Base-by-base conservation (phyloP, 139 green algal genomes). In the Chlamydomonas sphaeroides region DNA sequence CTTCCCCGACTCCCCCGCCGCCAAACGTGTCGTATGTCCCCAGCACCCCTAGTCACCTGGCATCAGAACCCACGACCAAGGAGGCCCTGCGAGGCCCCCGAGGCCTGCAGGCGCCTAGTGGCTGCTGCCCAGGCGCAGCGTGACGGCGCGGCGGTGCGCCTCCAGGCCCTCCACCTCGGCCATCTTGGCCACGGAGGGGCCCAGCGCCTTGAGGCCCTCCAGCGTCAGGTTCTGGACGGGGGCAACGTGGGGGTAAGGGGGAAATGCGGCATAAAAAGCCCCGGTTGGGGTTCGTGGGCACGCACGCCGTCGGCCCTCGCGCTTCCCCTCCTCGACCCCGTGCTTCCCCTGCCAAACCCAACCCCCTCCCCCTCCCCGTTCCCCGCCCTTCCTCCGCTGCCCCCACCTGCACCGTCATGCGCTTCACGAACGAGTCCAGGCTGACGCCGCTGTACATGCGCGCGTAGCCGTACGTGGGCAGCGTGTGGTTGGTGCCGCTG, bases 401-500 rank as follows among this genome's bases (percentile, higher is more conserved):
- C 51, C 59, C n/a, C 74, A 80, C 74, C 74, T 80, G 97, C 57
- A 99, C 97, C 11, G 97, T 99, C 89, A 99, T 99, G 89, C 97
- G 97, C 90, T 99, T 99, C 66, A 94, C 87, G 87, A 99, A 99
- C 1, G 91, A 91, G 84, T 99, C 97, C 56, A 99, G 86, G 15
- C 86, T 95, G 3, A 99, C 97, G 1, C 97, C 97, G 63, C 87
- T 94, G 91, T 99, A 99, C 97, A 99, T 99, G 59, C 94, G 91
- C 15, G 97, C 94, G 81, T 99, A 99, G 63, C 96, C 97, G 86
- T 99, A 99, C 15, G 97, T 99, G 10, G 97, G 97, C 78, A 99
- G 90, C 76, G 96, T 91, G 90, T 99, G 97, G 92, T 99, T 99
- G 63, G 97, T 99, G 65, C 97, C 97, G 42, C 90, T 96, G 39